Conservation (phyloP, 208 protist genomes). For the Naegleria fowleri region DNA sequence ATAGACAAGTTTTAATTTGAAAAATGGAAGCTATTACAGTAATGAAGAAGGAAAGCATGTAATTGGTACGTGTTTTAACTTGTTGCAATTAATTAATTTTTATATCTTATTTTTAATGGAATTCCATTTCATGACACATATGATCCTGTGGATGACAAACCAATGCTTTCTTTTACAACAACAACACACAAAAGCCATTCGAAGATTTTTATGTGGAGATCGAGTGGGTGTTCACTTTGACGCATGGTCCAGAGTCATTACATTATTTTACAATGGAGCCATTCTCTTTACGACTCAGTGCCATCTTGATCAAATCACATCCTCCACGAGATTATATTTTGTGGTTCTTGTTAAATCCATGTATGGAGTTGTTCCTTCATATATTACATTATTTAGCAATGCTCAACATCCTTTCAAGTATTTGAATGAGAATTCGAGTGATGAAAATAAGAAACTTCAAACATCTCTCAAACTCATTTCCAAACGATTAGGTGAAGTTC, state of each 20-base stretch:
- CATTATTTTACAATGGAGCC: background rate
- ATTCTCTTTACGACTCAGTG: background rate
- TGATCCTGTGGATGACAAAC: too few relatives aligned
- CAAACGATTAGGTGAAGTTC: background rate
- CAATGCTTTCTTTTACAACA: too few relatives aligned
- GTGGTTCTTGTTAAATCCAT: background rate
- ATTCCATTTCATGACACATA: too few relatives aligned
- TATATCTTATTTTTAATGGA: too few relatives aligned
- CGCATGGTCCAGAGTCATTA: background rate
- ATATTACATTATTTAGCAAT: background rate
- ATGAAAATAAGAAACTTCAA: background rate
- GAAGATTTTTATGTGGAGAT: background rate
- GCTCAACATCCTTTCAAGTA: background rate
- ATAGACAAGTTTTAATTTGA: background rate
- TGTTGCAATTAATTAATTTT: too few relatives aligned
- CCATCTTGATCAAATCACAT: background rate
- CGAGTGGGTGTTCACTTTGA: background rate
- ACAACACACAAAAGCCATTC: background rate
- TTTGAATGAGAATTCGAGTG: too few relatives aligned
- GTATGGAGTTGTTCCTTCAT: background rate
- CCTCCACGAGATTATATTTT: background rate
- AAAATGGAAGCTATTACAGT: background rate
- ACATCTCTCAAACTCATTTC: background rate
- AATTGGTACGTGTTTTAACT: background rate
- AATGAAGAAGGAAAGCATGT: background rate